phyloP scores from a whole-genome alignment of 2,329 filamentous ascomycete genomes.

The Talaromyces sp. region DNA sequence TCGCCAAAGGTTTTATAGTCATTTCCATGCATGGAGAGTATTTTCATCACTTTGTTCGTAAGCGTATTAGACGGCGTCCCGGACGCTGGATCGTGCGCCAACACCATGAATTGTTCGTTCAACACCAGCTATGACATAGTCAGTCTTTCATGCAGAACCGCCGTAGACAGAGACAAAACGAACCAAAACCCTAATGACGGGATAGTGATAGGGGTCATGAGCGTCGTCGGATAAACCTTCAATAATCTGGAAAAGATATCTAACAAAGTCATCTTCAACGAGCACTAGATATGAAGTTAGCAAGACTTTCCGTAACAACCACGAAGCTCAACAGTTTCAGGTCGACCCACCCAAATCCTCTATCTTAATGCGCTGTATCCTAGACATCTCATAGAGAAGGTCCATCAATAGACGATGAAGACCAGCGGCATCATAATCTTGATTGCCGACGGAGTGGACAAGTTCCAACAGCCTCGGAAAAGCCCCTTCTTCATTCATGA shows the following conservation, averaged over 20 bases:
- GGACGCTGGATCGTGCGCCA: constrained; percentile 53
- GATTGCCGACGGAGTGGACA: constrained; percentile 61
- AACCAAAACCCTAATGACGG: constrained; percentile 87
- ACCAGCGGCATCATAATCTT: constrained; percentile 51
- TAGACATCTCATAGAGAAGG: constrained; percentile 92
- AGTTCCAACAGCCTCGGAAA: constrained; percentile 82
- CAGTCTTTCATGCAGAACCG: background rate
- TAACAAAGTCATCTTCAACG: constrained; percentile 74
- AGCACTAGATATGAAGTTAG: constrained; percentile 39
- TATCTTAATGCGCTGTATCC: constrained; percentile 75
- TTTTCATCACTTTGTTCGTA: constrained; percentile 92
- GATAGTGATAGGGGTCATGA: constrained; percentile 92
- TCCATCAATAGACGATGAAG: constrained; percentile 81
- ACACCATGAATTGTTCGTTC: constrained; percentile 97
- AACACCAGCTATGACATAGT: constrained; percentile 67
- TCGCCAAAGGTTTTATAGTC: constrained; percentile 93
- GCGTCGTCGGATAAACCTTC: constrained; percentile 83
- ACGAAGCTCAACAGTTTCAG: background rate
- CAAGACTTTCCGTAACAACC: background rate
- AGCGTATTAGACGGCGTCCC: constrained; percentile 49
- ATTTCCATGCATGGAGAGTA: constrained; percentile 75
- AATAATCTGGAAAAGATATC: constrained; percentile 80
- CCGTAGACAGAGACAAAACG: constrained; percentile 31
- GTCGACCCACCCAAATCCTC: constrained; percentile 68
- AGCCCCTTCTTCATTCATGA: constrained; percentile 81